Conservation (phyloP, 108 stramenopile species). For the Aurantiochytrium sp. region DNA sequence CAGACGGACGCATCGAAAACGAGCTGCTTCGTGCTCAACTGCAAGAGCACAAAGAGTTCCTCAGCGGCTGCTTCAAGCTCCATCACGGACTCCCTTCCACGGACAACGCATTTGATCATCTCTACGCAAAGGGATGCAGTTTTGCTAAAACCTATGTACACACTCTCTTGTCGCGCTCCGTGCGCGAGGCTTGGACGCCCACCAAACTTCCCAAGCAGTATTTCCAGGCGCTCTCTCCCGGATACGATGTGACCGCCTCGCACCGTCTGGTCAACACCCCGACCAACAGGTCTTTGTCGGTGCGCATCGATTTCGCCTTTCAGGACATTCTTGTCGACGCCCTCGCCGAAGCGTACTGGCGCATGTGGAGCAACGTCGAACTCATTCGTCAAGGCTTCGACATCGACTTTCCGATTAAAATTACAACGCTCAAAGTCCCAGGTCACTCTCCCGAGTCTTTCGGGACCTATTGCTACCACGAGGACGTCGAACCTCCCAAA, state of each 20-base stretch:
- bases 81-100: background rate
- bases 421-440: background rate
- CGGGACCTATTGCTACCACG: background rate
- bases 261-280: background rate
- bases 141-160: background rate
- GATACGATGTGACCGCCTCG: background rate
- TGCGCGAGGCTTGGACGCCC: background rate
- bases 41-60: background rate
- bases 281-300: background rate
- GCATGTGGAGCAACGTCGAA: background rate
- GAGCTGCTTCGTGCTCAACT: background rate
- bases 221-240: background rate
- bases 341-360: background rate
- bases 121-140: background rate
- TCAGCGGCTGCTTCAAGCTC: slow-evolving; percentile 4
- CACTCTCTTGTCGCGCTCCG: background rate
- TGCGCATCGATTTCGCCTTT: slow-evolving; percentile 1
- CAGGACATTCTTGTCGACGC: background rate
- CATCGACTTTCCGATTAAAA: background rate
- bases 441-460: background rate
- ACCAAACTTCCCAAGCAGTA: background rate
- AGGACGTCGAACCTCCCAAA: background rate
- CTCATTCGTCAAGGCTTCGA: background rate
- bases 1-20: background rate
- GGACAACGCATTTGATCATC: background rate